Evolutionary conservation across 306 rosid genomes (phyloP), one percentile per base, ranked within the genome.

Genomic region (Cucurbita maxima): DNA sequence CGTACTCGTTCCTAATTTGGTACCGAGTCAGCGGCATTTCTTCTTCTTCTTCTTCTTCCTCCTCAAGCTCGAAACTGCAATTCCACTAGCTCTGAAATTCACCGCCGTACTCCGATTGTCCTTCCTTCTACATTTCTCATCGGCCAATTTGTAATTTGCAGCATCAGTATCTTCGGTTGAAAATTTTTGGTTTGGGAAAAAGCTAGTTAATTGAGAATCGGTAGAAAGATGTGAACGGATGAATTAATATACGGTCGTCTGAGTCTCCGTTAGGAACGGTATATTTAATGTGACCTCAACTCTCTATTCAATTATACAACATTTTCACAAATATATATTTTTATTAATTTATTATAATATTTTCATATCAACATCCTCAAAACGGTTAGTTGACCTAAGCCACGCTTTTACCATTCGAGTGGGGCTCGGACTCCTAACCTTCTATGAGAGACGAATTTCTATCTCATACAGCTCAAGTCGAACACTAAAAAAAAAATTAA

Each of bases 1-100:
- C 80, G 74, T 85, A 87, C 85, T 89, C 91, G 77, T 81, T 84
- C 80, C 84, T 82, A 77, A 95, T 79, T 81, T 78, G 87, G 82
- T 87, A 88, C 80, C 96, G 83, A 5, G 90, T 79, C 52, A 95
- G 78, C 75, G 99, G 99, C 99, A 95, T 87, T 81, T 70, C 75
- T 76, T 76, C 68, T 78, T 18, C 36, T 0, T 40, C 77, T 43
- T 38, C 50, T n/a, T 59, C 12, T 40, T 22, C 57, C 36, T 30
- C 51, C 34, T 18, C 4, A 4, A 43, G 22, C 37, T 34, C 13
- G 52, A 58, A 41, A 37, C 12, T 5, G 2, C 15, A 79, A 83
- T 62, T 84, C 75, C 79, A 85, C 73, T 83, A 83, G 78, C 40
- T 55, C n/a, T 19, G 69, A 43, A 67, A 45, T 45, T 6, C 13